Evolutionary conservation across 768 basidiomycete genomes (phyloP), one percentile per base, ranked within the genome.

Genomic region (Rickenella mellea): DNA sequence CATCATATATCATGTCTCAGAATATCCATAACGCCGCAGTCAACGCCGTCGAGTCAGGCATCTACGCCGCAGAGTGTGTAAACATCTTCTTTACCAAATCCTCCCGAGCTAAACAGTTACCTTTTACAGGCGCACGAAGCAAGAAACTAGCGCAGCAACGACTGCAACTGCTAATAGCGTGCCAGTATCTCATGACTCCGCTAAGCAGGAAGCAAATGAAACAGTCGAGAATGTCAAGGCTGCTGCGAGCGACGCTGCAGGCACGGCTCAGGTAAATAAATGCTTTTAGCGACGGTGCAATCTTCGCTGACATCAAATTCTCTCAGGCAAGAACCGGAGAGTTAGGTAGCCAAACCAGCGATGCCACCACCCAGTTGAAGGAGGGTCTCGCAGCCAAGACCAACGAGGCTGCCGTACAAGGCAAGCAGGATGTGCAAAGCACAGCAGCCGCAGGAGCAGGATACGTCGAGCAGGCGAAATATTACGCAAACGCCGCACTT

Each of bases 391-490:
- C 58, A n/a, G 48, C 59, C 37, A 71, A 62, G 49, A 75, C 73
- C 1, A 59, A 77, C 35, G 57, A 58, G 1, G 81, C 79, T 15
- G 75, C 73, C n/a, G 62, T 63, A 0, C 68, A 83, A 51, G 80
- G 80, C 3, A 65, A 74, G 48, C 55, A 59, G 5, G 69, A 74
- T 44, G 64, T 82, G 2, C 65, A 70, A 6, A 56, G 61, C 10
- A 66, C 64, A 1, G 71, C 72, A 51, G 66, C 65, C 4, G 53
- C 66, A 1, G 69, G 70, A 22, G 61, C 63, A 5, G 62, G 63
- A 0, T 79, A 78, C 49, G 56, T 80, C 5, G 71, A 76, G 19
- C 71, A 77, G 48, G 78, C 73, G 1, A 78, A 72, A 57, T 57
- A 53, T 6, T 38, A 74, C 2, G 76, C 73, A 0, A 58, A 57